Conservation (phyloP, 176 grass and related monocot species). For the Rhynchospora pubera region DNA sequence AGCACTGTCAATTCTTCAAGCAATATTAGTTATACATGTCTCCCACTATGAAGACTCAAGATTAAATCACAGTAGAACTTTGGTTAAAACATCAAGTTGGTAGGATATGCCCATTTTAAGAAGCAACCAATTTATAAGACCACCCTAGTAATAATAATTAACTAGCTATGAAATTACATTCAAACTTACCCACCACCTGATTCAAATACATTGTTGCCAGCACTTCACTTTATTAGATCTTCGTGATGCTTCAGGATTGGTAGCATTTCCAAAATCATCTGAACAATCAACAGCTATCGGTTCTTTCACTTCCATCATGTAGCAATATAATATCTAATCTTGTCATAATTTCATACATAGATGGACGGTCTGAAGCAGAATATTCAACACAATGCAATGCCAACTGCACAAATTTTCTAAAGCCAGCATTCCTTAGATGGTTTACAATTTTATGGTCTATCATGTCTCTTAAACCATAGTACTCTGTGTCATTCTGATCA, state of each 20-base stretch:
- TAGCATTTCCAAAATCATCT: too few species aligned
- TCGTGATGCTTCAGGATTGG: neutral
- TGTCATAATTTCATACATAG: slow-evolving; percentile 43
- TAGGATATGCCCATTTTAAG: too few species aligned
- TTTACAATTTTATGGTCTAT: slow-evolving; percentile 42
- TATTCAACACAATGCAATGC: slow-evolving; percentile 55
- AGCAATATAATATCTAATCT: slow-evolving; percentile 55
- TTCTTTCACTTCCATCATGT: slow-evolving; percentile 15
- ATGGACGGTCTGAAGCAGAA: slow-evolving; percentile 26
- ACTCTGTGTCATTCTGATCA: slow-evolving; percentile 37
- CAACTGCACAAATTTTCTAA: slow-evolving; percentile 50
- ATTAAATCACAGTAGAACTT: too few species aligned
- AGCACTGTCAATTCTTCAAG: too few species aligned
- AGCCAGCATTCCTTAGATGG: slow-evolving; percentile 10
- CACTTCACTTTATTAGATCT: neutral
- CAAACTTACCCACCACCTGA: neutral
- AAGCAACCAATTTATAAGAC: too few species aligned
- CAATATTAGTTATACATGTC: too few species aligned
- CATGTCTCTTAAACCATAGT: slow-evolving; percentile 35
- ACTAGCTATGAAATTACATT: too few species aligned
- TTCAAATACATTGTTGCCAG: neutral
- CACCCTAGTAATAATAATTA: too few species aligned
- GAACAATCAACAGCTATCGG: neutral
- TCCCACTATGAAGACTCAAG: too few species aligned
- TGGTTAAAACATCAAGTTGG: too few species aligned